These are phyloP conservation scores for Aristolochia contorta DNA, from an alignment of 164 flowering plant species.

Conservation along the genomic window DNA sequence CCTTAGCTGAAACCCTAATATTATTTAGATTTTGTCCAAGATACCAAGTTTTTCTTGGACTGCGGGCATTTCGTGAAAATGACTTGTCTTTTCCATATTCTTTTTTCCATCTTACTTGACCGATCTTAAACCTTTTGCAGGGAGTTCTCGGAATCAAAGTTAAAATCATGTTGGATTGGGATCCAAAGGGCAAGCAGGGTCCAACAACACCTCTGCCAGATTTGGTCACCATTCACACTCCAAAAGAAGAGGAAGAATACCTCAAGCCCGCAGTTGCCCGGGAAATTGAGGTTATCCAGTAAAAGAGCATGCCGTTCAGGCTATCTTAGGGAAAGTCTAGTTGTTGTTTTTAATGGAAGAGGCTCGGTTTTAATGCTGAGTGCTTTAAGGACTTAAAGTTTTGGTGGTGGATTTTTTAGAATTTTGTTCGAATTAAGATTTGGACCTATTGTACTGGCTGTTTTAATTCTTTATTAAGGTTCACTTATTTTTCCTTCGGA, in stretches of 20 bases:
- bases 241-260: slow-evolving; percentile 20
- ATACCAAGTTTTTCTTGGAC: too few species aligned
- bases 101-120: neutral
- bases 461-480: too few species aligned
- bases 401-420: too few species aligned
- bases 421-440: too few species aligned
- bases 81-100: too few species aligned
- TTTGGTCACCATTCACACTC: slow-evolving; percentile 25
- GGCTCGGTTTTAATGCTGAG: neutral
- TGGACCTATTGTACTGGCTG: too few species aligned
- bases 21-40: too few species aligned
- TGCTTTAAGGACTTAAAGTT: too few species aligned
- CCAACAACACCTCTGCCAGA: slow-evolving; percentile 24
- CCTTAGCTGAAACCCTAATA: too few species aligned
- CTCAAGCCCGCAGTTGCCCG: slow-evolving; percentile 2
- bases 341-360: neutral
- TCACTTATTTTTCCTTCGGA: neutral
- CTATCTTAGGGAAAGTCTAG: neutral
- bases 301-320: neutral
- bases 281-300: slow-evolving; percentile 6
- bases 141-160: slow-evolving; percentile 29
- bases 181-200: slow-evolving; percentile 27
- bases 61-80: too few species aligned
- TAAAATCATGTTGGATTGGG: slow-evolving; percentile 27
- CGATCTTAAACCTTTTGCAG: slow-evolving; percentile 7